phyloP scores from a whole-genome alignment of 2,329 filamentous ascomycete species.

The Davidsoniella virescens region DNA sequence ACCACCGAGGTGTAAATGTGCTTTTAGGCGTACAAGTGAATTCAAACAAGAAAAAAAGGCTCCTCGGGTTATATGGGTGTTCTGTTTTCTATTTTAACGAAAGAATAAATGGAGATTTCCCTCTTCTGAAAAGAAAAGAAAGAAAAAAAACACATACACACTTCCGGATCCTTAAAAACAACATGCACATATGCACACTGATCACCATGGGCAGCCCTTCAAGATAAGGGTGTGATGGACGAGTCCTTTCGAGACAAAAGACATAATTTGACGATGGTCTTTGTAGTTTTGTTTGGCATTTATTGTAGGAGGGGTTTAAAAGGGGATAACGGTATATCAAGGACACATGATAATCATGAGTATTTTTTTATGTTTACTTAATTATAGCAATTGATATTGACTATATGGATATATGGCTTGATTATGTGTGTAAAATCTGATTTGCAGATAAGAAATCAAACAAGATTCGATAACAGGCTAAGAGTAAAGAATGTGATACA shows the following conservation, averaged over 20 bases:
- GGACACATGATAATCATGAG: neutral
- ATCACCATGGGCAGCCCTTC: no score
- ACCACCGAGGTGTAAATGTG: slow-evolving; percentile 68
- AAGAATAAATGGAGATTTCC: slow-evolving; percentile 13
- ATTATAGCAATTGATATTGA: neutral
- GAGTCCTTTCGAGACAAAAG: no score
- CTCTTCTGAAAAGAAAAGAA: slow-evolving; percentile 9
- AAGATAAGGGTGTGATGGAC: no score
- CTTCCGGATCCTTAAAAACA: slow-evolving; percentile 8
- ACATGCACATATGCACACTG: no score
- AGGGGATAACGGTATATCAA: no score
- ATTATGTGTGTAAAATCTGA: no score
- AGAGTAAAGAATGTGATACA: no score
- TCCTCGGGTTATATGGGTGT: slow-evolving; percentile 13
- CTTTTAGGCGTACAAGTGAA: slow-evolving; percentile 8
- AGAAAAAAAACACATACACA: slow-evolving; percentile 10
- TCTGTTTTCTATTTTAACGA: slow-evolving; percentile 13
- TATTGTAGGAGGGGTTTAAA: no score
- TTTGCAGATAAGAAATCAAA: no score
- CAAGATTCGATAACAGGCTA: no score
- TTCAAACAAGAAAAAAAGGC: slow-evolving; percentile 13
- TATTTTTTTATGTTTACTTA: neutral
- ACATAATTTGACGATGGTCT: no score
- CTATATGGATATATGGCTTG: neutral
- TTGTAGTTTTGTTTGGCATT: no score